Percentiles rank a stretch among this genome's conserved stretches.
These are phyloP conservation scores for Pezicula rhizophila DNA, from an alignment of 2,329 filamentous ascomycete genomes.

Conservation along the genomic window DNA sequence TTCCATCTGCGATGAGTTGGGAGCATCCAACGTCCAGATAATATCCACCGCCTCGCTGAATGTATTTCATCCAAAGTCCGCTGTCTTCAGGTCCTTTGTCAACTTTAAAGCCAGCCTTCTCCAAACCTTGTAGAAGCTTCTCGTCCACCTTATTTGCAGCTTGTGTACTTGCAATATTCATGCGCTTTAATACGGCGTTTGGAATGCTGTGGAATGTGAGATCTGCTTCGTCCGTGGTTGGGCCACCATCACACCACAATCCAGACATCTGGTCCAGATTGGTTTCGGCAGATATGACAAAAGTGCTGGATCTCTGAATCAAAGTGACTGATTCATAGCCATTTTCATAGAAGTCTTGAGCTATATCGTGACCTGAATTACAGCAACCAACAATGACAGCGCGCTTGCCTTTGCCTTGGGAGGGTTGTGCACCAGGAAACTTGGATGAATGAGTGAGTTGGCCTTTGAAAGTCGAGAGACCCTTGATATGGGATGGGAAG, in stretches of 20 bases:
- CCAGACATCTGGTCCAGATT: slow-evolving; percentile 36
- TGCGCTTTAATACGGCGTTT: slow-evolving; percentile 51
- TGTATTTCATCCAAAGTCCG: slow-evolving; percentile 52
- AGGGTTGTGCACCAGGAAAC: slow-evolving; percentile 44
- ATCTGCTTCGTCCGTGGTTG: slow-evolving; percentile 61
- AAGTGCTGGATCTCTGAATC: slow-evolving; percentile 61
- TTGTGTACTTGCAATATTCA: slow-evolving; percentile 42
- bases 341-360: slow-evolving; percentile 60
- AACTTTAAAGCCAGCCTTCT: slow-evolving; percentile 50
- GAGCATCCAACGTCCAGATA: slow-evolving; percentile 50
- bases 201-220: slow-evolving; percentile 53
- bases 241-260: slow-evolving; percentile 35
- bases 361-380: slow-evolving; percentile 65
- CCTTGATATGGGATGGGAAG: slow-evolving; percentile 37
- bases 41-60: slow-evolving; percentile 52
- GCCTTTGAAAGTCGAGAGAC: slow-evolving; percentile 49
- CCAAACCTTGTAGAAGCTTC: slow-evolving; percentile 40
- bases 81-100: slow-evolving; percentile 48
- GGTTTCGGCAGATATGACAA: slow-evolving; percentile 51
- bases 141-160: slow-evolving; percentile 31
- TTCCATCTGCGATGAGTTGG: slow-evolving; percentile 45
- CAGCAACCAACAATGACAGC: slow-evolving; percentile 62
- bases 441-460: slow-evolving; percentile 56
- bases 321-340: slow-evolving; percentile 60
- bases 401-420: slow-evolving; percentile 45